Evolutionary conservation across 202 grass and related monocot genomes (phyloP).

Genomic region (Setaria italica): DNA sequence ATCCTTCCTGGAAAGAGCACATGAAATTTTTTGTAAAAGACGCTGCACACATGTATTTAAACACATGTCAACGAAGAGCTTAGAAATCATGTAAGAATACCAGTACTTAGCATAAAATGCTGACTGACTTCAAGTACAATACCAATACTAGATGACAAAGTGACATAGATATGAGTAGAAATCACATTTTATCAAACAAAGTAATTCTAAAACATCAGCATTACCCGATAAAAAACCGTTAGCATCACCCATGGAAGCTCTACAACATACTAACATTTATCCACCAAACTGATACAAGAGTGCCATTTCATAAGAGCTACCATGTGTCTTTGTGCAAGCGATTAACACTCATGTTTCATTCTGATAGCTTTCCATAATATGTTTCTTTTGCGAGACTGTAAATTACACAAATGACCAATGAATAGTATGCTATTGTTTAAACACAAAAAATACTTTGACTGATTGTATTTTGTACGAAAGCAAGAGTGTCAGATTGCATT

Average conservation of each 20-base stretch:
- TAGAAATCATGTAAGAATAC: slow-evolving; percentile 28
- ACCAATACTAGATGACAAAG: background rate
- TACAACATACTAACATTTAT: slow-evolving; percentile 34
- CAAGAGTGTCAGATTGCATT: slow-evolving; percentile 14
- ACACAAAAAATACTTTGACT: slow-evolving; percentile 17
- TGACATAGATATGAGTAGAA: slow-evolving; percentile 13
- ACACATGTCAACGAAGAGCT: slow-evolving; percentile 29
- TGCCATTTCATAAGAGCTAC: slow-evolving; percentile 19
- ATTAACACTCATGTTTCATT: slow-evolving; percentile 31
- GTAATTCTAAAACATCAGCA: background rate
- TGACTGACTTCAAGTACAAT: slow-evolving; percentile 31
- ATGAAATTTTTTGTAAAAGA: slow-evolving; percentile 33
- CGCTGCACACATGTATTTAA: slow-evolving; percentile 29
- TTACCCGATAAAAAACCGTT: background rate
- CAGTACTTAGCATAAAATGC: slow-evolving; percentile 11
- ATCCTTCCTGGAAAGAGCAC: slow-evolving; percentile 86
- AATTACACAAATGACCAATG: background rate
- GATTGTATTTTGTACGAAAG: slow-evolving; percentile 1
- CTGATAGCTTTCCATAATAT: slow-evolving; percentile 12
- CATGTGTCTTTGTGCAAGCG: slow-evolving; percentile 22
- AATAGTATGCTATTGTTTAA: slow-evolving; percentile 6
- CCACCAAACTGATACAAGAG: slow-evolving; percentile 20
- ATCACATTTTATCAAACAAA: slow-evolving; percentile 38
- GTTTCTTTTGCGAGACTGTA: background rate
- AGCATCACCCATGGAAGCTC: background rate